These are phyloP conservation scores for Mercurialis annua DNA, from an alignment of 345 rosid genomes.

Conservation along the genomic window DNA sequence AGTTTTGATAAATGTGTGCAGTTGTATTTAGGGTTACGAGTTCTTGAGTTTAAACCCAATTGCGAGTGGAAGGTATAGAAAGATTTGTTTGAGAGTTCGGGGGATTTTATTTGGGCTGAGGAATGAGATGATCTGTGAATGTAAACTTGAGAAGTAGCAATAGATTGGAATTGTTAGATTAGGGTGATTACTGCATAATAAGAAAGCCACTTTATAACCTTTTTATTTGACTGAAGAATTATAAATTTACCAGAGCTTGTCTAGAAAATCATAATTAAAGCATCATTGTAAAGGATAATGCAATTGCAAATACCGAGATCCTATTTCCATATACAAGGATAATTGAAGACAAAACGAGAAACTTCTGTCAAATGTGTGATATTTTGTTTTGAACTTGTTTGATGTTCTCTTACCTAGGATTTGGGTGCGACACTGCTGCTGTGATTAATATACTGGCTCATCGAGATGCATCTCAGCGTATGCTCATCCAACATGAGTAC, in stretches of 20 bases:
- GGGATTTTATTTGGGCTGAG: too few relatives aligned
- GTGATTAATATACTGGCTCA: conserved; percentile 64
- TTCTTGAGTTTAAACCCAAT: too few relatives aligned
- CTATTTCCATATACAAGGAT: neutral
- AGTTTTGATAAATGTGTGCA: too few relatives aligned
- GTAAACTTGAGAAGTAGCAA: neutral
- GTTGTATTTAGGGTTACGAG: too few relatives aligned
- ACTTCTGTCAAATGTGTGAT: neutral
- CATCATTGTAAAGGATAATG: neutral
- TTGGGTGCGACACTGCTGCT: conserved; percentile 49
- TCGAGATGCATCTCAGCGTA: conserved; percentile 57
- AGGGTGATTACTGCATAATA: neutral
- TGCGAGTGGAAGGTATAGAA: too few relatives aligned
- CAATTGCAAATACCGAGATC: neutral
- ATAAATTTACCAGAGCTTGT: neutral
- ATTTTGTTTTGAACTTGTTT: neutral
- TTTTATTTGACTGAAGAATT: neutral
- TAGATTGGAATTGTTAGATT: neutral
- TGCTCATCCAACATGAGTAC: conserved; percentile 55
- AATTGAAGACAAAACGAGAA: neutral
- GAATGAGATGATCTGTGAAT: neutral
- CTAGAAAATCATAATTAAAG: neutral
- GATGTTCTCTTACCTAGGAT: conserved; percentile 32
- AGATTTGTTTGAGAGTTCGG: too few relatives aligned
- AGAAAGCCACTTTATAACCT: neutral